A percentile compares a stretch with the other conserved stretches of the same genome.
Evolutionary conservation across 1,284 basidiomycete genomes (phyloP).

Genomic region (Boletus smithii): DNA sequence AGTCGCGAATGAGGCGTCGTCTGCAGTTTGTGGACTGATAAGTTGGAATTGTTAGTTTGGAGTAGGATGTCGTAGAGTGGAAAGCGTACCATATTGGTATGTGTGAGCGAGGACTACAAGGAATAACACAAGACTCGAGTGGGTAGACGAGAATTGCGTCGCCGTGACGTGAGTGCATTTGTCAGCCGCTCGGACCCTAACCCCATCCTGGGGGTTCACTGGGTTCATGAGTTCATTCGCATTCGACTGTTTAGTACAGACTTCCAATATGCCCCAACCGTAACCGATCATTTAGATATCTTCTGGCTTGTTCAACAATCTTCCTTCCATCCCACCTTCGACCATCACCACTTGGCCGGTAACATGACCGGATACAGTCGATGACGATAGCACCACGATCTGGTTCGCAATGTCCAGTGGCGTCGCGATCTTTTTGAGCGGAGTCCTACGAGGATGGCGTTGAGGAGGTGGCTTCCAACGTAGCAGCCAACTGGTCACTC

Average conservation of each 20-base stretch:
- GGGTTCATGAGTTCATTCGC: too few relatives aligned
- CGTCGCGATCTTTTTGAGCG: constrained; percentile 66
- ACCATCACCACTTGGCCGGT: constrained; percentile 70
- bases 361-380: constrained; percentile 65
- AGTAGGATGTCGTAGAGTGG: background rate
- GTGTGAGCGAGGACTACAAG: background rate
- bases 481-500: constrained; percentile 24
- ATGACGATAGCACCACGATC: constrained; percentile 60
- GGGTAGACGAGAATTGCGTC: background rate
- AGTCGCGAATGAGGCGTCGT: constrained; percentile 90
- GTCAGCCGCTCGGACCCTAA: constrained; percentile 27
- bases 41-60: background rate
- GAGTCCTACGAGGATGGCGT: constrained; percentile 44
- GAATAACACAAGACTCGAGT: too few relatives aligned
- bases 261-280: too few relatives aligned
- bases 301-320: constrained; percentile 41
- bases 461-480: background rate
- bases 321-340: constrained; percentile 77
- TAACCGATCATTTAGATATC: too few relatives aligned
- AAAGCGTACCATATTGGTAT: constrained; percentile 20
- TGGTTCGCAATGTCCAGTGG: constrained; percentile 65
- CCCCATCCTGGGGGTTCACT: constrained; percentile 13
- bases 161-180: too few relatives aligned
- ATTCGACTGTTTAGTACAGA: too few relatives aligned
- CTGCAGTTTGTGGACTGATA: constrained; percentile 87